These are phyloP conservation scores for Pisolithus albus DNA, from an alignment of 768 basidiomycete species.

Conservation along the genomic window DNA sequence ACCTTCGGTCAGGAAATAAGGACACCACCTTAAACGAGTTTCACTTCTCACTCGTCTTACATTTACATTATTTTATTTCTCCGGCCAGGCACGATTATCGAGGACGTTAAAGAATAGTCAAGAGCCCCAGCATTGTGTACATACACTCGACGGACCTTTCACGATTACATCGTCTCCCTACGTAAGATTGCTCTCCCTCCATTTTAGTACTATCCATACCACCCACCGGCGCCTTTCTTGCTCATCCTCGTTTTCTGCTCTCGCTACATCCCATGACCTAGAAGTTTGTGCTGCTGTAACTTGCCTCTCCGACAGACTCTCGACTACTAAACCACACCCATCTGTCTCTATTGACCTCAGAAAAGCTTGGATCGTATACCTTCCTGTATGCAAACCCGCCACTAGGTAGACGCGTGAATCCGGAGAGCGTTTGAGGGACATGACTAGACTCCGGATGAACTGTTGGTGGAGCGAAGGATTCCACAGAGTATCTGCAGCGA, in stretches of 20 bases:
- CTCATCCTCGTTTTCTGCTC: constrained; percentile 54
- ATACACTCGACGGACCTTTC: neutral
- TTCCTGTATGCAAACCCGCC: constrained; percentile 70
- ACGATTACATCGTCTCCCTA: too few species aligned
- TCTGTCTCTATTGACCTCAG: constrained; percentile 29
- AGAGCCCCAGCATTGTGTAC: constrained; percentile 10
- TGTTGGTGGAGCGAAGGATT: constrained; percentile 52
- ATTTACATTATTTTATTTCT: neutral
- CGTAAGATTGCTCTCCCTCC: constrained; percentile 23
- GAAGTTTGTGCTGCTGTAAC: constrained; percentile 27
- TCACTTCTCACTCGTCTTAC: neutral
- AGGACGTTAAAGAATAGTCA: neutral
- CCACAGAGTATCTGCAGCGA: constrained; percentile 78
- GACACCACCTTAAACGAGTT: constrained; percentile 8
- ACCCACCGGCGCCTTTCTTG: constrained; percentile 66
- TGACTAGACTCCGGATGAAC: constrained; percentile 47
- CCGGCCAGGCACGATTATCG: neutral
- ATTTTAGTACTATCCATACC: constrained; percentile 56
- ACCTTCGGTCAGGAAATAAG: constrained; percentile 24
- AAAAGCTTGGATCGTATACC: constrained; percentile 65
- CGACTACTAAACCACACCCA: constrained; percentile 39
- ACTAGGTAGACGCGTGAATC: constrained; percentile 56
- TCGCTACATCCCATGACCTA: constrained; percentile 47
- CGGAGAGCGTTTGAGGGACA: constrained; percentile 37
- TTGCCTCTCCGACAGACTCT: constrained; percentile 43